A percentile compares a stretch with the other conserved stretches of the same genome.
These are phyloP conservation scores for Sphagnum fallax DNA, from an alignment of 228 moss, liverwort and hornwort species.

Conservation along the genomic window DNA sequence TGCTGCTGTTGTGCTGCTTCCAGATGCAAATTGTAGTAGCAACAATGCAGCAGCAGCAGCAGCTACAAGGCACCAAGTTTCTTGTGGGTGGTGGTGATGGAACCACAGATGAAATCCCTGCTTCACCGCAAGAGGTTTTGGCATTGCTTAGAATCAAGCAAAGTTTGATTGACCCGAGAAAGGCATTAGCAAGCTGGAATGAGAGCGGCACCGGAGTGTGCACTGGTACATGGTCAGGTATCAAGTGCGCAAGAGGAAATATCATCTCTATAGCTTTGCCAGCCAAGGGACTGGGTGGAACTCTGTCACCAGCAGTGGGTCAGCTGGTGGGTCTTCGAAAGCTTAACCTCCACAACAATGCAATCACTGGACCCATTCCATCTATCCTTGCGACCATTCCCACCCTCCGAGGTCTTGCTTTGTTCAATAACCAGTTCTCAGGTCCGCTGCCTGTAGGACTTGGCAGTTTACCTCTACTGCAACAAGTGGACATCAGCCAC, in stretches of 20 bases:
- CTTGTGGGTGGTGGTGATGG: too few relatives aligned
- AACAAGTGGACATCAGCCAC: constrained; percentile 35
- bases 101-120: constrained; percentile 31
- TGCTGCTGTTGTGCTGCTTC: too few relatives aligned
- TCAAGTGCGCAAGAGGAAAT: constrained; percentile 53
- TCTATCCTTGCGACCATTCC: constrained; percentile 44
- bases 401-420: constrained; percentile 45
- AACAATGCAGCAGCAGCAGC: too few relatives aligned
- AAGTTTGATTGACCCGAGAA: constrained; percentile 35
- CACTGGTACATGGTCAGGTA: constrained; percentile 55
- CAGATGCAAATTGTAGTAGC: too few relatives aligned
- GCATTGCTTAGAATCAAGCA: constrained; percentile 63
- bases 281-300: constrained; percentile 42
- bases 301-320: constrained; percentile 51
- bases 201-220: constrained; percentile 66
- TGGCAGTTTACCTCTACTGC: constrained; percentile 39
- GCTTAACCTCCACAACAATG: constrained; percentile 65
- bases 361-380: constrained; percentile 51
- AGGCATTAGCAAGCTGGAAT: constrained; percentile 63
- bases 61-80: too few relatives aligned
- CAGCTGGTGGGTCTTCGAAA: constrained; percentile 59
- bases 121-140: constrained; percentile 51
- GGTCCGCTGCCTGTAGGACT: constrained; percentile 56
- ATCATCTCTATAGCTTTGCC: constrained; percentile 53
- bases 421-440: constrained; percentile 59